phyloP scores from a whole-genome alignment of 2,329 filamentous ascomycete species.

The Chrysosporium queenslandicum region DNA sequence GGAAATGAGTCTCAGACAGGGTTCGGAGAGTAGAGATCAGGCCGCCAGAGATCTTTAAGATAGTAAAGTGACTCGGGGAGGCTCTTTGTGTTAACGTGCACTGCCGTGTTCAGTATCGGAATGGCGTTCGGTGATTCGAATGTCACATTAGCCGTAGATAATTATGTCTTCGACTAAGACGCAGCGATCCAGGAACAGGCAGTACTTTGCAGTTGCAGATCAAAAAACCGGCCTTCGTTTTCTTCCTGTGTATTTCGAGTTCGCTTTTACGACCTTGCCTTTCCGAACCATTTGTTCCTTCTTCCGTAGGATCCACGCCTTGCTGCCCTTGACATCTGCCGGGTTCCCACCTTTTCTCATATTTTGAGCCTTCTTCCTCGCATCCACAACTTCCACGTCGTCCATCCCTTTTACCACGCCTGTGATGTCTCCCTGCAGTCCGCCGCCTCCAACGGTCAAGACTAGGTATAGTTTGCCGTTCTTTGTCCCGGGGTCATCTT shows the following conservation, averaged over 20 bases:
- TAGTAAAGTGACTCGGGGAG: no score
- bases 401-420: conserved; percentile 84
- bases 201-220: not conserved
- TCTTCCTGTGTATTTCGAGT: conserved; percentile 86
- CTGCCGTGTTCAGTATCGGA: no score
- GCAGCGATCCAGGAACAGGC: not conserved
- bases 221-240: conserved; percentile 74
- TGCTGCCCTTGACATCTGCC: conserved; percentile 39
- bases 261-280: conserved; percentile 86
- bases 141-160: no score
- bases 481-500: conserved; percentile 94
- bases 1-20: no score
- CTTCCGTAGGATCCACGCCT: conserved; percentile 47
- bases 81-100: no score
- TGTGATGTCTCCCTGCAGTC: conserved; percentile 63
- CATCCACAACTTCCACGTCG: conserved; percentile 70
- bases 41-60: no score
- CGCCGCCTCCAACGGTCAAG: conserved; percentile 71
- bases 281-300: conserved; percentile 91
- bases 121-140: no score
- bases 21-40: no score
- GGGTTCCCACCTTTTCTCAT: conserved; percentile 44
- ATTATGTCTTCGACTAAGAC: not conserved
- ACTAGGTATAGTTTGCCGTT: conserved; percentile 95
- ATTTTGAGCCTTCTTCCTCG: conserved; percentile 43